Evolutionary conservation across 2,329 filamentous ascomycete genomes (phyloP).

Genomic region (Neonectria sp.): DNA sequence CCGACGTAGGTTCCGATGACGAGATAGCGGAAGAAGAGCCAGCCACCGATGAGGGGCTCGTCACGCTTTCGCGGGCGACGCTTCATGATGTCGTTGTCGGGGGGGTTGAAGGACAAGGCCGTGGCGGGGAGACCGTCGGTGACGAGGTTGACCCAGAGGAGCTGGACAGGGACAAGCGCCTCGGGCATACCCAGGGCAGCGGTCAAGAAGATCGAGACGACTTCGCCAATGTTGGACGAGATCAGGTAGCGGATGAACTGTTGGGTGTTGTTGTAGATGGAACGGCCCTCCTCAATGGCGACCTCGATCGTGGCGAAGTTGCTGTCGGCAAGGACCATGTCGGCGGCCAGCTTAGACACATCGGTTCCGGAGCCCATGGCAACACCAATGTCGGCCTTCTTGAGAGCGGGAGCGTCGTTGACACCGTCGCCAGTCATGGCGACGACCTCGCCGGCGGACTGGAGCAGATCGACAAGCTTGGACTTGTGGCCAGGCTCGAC

Average conservation of each 20-base stretch:
- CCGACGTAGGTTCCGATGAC: slow-evolving; percentile 97
- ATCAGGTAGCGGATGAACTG: slow-evolving; percentile 99
- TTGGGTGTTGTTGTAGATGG: slow-evolving; percentile 99
- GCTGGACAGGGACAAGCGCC: slow-evolving; percentile 95
- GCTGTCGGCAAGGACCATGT: slow-evolving; percentile 98
- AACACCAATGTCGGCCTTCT: slow-evolving; percentile 99
- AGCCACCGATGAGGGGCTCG: slow-evolving; percentile 92
- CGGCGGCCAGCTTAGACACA: slow-evolving; percentile 94
- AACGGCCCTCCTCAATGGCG: slow-evolving; percentile 95
- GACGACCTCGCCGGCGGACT: slow-evolving; percentile 93
- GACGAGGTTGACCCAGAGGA: slow-evolving; percentile 98
- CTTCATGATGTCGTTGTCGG: slow-evolving; percentile 99
- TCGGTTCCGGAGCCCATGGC: slow-evolving; percentile 99
- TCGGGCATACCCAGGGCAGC: slow-evolving; percentile 98
- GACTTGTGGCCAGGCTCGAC: slow-evolving; percentile 98
- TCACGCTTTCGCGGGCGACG: slow-evolving; percentile 92
- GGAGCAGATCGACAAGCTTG: slow-evolving; percentile 96
- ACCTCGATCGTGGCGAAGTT: slow-evolving; percentile 99
- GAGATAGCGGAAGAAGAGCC: slow-evolving; percentile 98
- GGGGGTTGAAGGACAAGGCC: slow-evolving; percentile 96
- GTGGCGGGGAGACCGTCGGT: slow-evolving; percentile 98
- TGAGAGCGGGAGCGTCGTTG: slow-evolving; percentile 96
- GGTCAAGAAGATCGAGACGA: slow-evolving; percentile 98
- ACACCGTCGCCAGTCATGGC: slow-evolving; percentile 99
- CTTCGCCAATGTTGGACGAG: slow-evolving; percentile 98